phyloP scores from a whole-genome alignment of 306 rosid genomes.

The Cicer judaicum region DNA sequence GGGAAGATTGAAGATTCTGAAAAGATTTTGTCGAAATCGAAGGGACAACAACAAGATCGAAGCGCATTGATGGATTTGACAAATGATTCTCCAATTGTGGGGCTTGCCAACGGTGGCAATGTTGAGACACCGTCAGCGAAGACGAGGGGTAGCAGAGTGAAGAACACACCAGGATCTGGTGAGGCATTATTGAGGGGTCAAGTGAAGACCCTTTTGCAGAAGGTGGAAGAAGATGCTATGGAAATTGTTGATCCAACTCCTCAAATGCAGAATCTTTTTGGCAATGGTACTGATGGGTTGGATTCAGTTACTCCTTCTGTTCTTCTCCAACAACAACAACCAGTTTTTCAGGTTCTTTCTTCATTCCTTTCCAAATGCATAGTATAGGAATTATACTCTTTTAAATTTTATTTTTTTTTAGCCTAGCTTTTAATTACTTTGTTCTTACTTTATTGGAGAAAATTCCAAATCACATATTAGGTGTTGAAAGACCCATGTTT shows the following conservation, averaged over 20 bases:
- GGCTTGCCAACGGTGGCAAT: slow-evolving; percentile 61
- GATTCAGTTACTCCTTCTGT: slow-evolving; percentile 42
- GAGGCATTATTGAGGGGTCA: slow-evolving; percentile 89
- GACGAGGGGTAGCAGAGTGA: slow-evolving; percentile 54
- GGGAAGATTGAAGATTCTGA: slow-evolving; percentile 69
- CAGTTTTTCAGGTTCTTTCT: slow-evolving; percentile 64
- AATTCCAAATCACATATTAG: too few species aligned
- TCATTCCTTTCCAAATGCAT: background rate
- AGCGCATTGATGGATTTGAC: slow-evolving; percentile 75
- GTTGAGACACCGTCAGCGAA: slow-evolving; percentile 63
- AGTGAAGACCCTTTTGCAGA: slow-evolving; percentile 83
- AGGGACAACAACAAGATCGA: slow-evolving; percentile 64
- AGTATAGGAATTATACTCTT: background rate
- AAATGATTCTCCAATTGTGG: slow-evolving; percentile 90
- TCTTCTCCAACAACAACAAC: slow-evolving; percentile 53
- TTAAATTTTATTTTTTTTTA: too few species aligned
- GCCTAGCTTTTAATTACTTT: too few species aligned
- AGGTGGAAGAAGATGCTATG: slow-evolving; percentile 80
- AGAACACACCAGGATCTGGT: slow-evolving; percentile 82
- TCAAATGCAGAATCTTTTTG: slow-evolving; percentile 55
- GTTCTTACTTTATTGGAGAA: too few species aligned
- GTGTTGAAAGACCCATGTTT: too few species aligned
- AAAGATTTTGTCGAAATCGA: slow-evolving; percentile 56
- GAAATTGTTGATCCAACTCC: slow-evolving; percentile 47
- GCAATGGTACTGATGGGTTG: slow-evolving; percentile 28